phyloP scores from a whole-genome alignment of 2,329 filamentous ascomycete genomes.

The Graphilbum fragrans region DNA sequence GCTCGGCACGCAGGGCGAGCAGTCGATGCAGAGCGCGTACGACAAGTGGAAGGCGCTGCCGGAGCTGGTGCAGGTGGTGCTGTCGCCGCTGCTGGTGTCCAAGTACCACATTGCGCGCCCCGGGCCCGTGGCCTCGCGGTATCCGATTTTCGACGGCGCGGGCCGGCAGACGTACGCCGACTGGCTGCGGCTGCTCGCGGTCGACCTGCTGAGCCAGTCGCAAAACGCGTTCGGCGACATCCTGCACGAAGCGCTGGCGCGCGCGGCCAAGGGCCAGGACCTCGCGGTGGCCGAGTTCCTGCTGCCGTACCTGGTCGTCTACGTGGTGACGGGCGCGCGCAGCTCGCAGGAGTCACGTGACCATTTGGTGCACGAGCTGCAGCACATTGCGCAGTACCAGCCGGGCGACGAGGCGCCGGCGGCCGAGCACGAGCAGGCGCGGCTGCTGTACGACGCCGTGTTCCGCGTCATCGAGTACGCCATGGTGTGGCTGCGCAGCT shows the following conservation, averaged over 20 bases:
- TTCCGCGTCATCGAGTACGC: slow-evolving; percentile 88
- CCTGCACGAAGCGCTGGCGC: slow-evolving; percentile 70
- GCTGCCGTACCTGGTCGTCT: slow-evolving; percentile 75
- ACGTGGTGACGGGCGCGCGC: slow-evolving; percentile 60
- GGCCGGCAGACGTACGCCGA: slow-evolving; percentile 54
- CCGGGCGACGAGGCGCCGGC: slow-evolving; percentile 38
- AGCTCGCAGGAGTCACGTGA: slow-evolving; percentile 39
- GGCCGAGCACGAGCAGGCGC: slow-evolving; percentile 59
- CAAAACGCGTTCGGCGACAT: slow-evolving; percentile 62
- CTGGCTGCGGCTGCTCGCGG: slow-evolving; percentile 73
- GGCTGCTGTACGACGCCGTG: slow-evolving; percentile 78
- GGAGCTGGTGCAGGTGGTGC: slow-evolving; percentile 62
- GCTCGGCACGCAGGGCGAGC: neutral
- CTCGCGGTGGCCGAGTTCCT: slow-evolving; percentile 78
- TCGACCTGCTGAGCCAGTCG: slow-evolving; percentile 69
- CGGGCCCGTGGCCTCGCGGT: slow-evolving; percentile 42
- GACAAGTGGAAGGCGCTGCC: slow-evolving; percentile 69
- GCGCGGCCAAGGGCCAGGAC: slow-evolving; percentile 77
- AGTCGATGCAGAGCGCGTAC: slow-evolving; percentile 47
- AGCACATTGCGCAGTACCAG: slow-evolving; percentile 57
- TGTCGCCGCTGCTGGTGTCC: slow-evolving; percentile 82
- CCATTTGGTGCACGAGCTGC: slow-evolving; percentile 60
- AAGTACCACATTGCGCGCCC: slow-evolving; percentile 63
- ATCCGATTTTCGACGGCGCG: slow-evolving; percentile 66
- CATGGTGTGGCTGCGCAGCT: slow-evolving; percentile 62